These are phyloP conservation scores for Papilionanthe hybrid DNA, from an alignment of 116 monocot genomes.

Conservation along the genomic window DNA sequence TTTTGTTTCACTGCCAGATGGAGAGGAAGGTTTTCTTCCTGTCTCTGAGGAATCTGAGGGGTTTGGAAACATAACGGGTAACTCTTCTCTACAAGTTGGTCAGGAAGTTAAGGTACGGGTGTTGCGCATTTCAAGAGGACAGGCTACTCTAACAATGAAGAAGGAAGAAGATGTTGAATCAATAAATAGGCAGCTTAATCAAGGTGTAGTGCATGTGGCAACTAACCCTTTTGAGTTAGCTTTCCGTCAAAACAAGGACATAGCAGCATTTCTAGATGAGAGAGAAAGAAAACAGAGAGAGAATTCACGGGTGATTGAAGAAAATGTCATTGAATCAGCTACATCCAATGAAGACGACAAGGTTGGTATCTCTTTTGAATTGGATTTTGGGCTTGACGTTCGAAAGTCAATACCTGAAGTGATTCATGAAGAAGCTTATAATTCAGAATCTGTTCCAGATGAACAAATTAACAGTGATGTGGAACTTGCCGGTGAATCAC, in stretches of 20 bases:
- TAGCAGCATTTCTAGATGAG: conserved; percentile 70
- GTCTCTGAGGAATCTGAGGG: conserved; percentile 70
- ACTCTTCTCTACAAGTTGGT: conserved; percentile 54
- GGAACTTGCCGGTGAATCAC: conserved; percentile 12
- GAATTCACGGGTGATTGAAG: conserved; percentile 9
- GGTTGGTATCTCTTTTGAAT: neutral
- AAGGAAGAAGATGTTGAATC: conserved; percentile 67
- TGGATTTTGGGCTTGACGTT: conserved; percentile 7
- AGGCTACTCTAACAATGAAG: conserved; percentile 89
- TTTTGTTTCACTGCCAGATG: conserved; percentile 70
- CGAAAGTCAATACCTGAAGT: conserved; percentile 11
- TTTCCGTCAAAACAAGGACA: conserved; percentile 83
- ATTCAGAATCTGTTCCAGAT: conserved; percentile 12
- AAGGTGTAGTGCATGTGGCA: conserved; percentile 58
- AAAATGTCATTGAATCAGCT: conserved; percentile 9
- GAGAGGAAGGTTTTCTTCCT: conserved; percentile 96
- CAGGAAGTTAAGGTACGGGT: conserved; percentile 75
- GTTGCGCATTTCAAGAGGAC: conserved; percentile 62
- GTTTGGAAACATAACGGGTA: conserved; percentile 51
- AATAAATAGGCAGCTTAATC: conserved; percentile 60
- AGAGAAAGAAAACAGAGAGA: conserved; percentile 35
- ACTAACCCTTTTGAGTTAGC: conserved; percentile 79
- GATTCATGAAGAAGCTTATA: conserved; percentile 6
- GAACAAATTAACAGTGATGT: conserved; percentile 9
- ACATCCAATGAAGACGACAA: neutral